Base-by-base conservation (phyloP, 306 rosid species). In the Amphicarpaea edgeworthii region DNA sequence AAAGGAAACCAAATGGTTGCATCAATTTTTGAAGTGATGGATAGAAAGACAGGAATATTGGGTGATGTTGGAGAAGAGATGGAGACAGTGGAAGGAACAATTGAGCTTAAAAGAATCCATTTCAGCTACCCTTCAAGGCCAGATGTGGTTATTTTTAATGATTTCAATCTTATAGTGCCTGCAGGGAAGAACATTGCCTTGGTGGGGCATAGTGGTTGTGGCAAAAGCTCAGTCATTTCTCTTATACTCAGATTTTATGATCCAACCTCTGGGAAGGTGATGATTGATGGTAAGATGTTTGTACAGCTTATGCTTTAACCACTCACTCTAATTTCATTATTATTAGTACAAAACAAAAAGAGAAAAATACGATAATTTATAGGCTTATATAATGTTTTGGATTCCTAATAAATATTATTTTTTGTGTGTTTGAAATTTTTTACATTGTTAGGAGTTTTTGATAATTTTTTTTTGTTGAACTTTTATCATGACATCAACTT, bases 161-260 rank as follows among this genome's bases (percentile, higher is more conserved):
- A 88, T 68, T 90, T 91, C 75, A 90, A 81, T 50, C 83, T 93
- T 2, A 84, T 14, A 78, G 92, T 93, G 51, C 85, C 83, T 24
- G 76, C 91, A 26, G 91, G 97, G 8, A 87, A 77, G 73, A 84
- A 87, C 72, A 75, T 91, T 77, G 98, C 98, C 19, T 81, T 93
- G 15, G 98, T 91, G 51, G 98, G 98, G 15, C 98, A 88, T 42
- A 93, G 98, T 77, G 98, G 98, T 8, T 91, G 96, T 6, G 98
- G 98, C 14, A 93, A 93, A 87, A 93, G 98, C 88, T 88, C 98
- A 16, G 92, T 93, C 57, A 81, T 91, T 57, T 85, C 97, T 32
- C 88, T 93, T 15, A 88, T 90, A 19, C 93, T 91, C 79, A 78
- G 97, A 75, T 93, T 91, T 83, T 93, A 91, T n/a, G 96, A 93